Conservation (phyloP, 2,329 filamentous ascomycete genomes). For the Zasmidium citrigriseum region DNA sequence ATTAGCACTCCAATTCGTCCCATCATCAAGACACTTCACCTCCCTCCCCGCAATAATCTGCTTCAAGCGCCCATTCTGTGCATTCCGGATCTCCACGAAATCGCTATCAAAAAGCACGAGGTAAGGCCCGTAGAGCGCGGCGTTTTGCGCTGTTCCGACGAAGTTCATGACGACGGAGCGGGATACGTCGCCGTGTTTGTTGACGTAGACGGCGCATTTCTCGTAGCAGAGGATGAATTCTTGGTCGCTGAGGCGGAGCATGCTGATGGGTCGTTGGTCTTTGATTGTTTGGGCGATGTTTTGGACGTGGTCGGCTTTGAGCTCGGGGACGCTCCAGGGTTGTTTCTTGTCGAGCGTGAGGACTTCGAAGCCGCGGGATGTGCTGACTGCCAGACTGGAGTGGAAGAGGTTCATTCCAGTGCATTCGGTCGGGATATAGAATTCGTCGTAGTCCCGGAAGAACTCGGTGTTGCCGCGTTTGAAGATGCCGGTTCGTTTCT, state of each 20-base stretch:
- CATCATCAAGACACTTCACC: conserved; percentile 87
- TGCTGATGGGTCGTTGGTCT: conserved; percentile 83
- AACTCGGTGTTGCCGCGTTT: conserved; percentile 80
- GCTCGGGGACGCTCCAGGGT: conserved; percentile 88
- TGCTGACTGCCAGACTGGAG: conserved; percentile 87
- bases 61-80: conserved; percentile 87
- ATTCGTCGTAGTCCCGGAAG: conserved; percentile 98
- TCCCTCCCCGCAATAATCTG: conserved; percentile 93
- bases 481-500: conserved; percentile 71
- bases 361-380: conserved; percentile 89
- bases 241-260: conserved; percentile 91
- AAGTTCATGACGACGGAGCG: conserved; percentile 98
- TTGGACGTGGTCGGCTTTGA: conserved; percentile 73
- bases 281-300: conserved; percentile 83
- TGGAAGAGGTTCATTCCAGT: conserved; percentile 96
- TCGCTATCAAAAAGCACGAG: conserved; percentile 92
- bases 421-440: conserved; percentile 95
- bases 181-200: conserved; percentile 95
- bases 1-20: conserved; percentile 58
- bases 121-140: conserved; percentile 88
- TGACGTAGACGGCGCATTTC: conserved; percentile 95
- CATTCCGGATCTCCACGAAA: conserved; percentile 95
- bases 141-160: conserved; percentile 85
- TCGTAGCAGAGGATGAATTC: conserved; percentile 91
- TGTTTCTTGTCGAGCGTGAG: conserved; percentile 97